Evolutionary conservation across 768 basidiomycete species (phyloP).

Genomic region (Cystofilobasidium ferigula): DNA sequence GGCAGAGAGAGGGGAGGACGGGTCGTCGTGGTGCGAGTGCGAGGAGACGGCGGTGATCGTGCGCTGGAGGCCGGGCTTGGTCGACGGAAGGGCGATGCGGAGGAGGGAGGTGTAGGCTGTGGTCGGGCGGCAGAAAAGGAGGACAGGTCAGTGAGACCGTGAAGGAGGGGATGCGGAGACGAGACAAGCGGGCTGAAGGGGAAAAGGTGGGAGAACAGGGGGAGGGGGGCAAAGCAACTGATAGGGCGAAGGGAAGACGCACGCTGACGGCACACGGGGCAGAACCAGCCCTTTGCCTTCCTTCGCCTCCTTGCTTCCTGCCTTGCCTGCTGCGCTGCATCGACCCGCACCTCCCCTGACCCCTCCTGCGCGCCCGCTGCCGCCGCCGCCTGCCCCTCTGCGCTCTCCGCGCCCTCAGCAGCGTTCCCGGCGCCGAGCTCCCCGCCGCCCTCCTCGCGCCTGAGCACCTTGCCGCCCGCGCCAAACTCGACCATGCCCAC

Average conservation of each 20-base stretch:
- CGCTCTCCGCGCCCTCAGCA: slow-evolving; percentile 26
- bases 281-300: slow-evolving; percentile 95
- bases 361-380: slow-evolving; percentile 35
- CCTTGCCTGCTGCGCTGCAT: slow-evolving; percentile 30
- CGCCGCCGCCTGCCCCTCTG: slow-evolving; percentile 30
- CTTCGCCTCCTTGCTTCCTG: slow-evolving; percentile 53
- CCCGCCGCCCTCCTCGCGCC: slow-evolving; percentile 31
- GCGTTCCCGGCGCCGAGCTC: slow-evolving; percentile 25
- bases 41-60: slow-evolving; percentile 26
- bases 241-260: not conserved
- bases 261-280: slow-evolving; percentile 93
- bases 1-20: slow-evolving; percentile 7
- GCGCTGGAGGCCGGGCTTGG: slow-evolving; percentile 26
- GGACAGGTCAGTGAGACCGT: no score
- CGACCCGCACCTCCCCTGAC: slow-evolving; percentile 24
- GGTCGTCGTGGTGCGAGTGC: slow-evolving; percentile 32
- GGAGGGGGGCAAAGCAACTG: not conserved
- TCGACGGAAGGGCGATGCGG: slow-evolving; percentile 50
- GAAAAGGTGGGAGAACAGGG: no score
- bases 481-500: slow-evolving; percentile 97
- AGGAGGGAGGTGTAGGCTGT: slow-evolving; percentile 64
- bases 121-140: not conserved
- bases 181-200: no score
- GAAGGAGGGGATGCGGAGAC: no score
- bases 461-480: slow-evolving; percentile 65